Conservation (phyloP, 257 asterid genomes). For the Scutellaria galericulata region DNA sequence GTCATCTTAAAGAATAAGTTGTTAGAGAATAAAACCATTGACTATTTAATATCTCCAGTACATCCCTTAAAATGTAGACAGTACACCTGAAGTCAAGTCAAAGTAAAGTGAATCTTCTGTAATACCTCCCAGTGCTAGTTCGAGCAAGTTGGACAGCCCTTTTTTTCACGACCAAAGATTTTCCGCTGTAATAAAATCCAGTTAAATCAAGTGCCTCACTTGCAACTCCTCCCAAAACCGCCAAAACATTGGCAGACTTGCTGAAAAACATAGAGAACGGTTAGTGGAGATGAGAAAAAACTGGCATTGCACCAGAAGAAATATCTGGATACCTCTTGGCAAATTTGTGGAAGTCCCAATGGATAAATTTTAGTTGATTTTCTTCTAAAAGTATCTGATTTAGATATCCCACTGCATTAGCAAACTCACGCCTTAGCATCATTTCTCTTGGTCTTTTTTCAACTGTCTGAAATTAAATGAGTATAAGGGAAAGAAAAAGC, state of each 20-base stretch:
- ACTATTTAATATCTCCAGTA: background rate
- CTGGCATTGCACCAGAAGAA: conserved; percentile 25
- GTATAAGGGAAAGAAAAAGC: background rate
- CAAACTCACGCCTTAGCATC: conserved; percentile 99
- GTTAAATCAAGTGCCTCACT: conserved; percentile 96
- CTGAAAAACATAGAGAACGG: conserved; percentile 52
- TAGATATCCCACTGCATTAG: conserved; percentile 93
- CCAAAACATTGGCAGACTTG: conserved; percentile 98
- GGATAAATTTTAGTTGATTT: conserved; percentile 83
- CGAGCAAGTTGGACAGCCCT: conserved; percentile 67
- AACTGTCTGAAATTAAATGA: conserved; percentile 69
- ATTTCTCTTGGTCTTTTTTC: conserved; percentile 99
- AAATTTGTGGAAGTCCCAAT: conserved; percentile 99
- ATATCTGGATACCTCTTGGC: conserved; percentile 75
- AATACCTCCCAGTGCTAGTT: conserved; percentile 84
- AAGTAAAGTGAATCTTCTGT: conserved; percentile 19
- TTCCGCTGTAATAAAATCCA: conserved; percentile 92
- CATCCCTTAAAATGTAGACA: background rate
- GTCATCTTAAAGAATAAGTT: background rate
- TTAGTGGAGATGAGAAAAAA: conserved; percentile 36
- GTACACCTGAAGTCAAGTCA: no score
- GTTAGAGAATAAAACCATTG: background rate
- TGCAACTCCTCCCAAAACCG: conserved; percentile 97
- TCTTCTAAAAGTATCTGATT: conserved; percentile 90
- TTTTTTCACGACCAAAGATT: conserved; percentile 62